Evolutionary conservation across 306 rosid species (phyloP).

Genomic region (Prunus kanzakura): DNA sequence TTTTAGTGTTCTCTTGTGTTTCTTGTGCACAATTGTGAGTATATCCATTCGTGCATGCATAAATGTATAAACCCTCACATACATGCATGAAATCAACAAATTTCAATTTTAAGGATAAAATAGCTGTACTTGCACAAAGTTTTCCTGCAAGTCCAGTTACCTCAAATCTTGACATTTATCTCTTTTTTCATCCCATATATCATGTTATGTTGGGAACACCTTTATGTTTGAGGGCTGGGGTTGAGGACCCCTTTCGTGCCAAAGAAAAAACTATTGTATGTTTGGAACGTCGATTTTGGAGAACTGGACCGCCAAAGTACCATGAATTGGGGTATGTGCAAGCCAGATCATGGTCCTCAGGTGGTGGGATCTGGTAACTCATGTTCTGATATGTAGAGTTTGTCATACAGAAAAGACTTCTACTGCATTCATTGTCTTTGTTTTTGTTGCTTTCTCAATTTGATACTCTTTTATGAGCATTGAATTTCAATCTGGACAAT

Average conservation of each 20-base stretch:
- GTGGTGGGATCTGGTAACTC: background rate
- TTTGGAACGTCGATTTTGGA: too few species aligned
- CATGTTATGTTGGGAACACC: background rate
- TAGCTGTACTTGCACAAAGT: background rate
- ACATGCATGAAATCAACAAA: background rate
- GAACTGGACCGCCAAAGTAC: background rate
- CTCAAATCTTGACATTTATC: background rate
- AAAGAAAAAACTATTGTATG: too few species aligned
- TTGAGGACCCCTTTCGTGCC: too few species aligned
- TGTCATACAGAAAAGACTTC: background rate
- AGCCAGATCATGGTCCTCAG: background rate
- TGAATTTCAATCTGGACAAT: background rate
- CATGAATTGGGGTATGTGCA: background rate
- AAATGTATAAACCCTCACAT: background rate
- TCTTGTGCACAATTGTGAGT: background rate
- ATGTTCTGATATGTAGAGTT: slow-evolving; percentile 4
- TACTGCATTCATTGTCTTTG: background rate
- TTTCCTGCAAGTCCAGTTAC: background rate
- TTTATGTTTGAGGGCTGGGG: background rate
- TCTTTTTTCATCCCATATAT: background rate
- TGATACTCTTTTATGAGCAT: background rate
- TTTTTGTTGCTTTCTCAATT: background rate
- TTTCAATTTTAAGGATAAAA: background rate
- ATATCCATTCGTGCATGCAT: background rate
- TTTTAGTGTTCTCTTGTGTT: background rate